Conservation (phyloP, 2,329 filamentous ascomycete genomes). For the Talaromyces sp. region DNA sequence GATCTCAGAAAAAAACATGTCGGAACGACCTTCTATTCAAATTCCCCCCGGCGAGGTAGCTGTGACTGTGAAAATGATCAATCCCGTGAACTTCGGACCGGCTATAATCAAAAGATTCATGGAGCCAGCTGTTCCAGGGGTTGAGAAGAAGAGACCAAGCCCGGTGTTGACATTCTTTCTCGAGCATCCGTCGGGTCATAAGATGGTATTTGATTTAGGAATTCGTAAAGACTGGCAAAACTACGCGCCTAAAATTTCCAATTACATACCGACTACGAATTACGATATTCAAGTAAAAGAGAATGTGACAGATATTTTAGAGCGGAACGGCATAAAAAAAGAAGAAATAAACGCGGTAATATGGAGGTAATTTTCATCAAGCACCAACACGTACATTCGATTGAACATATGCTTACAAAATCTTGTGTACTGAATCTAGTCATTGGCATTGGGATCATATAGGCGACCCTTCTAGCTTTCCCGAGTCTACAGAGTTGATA, state of each 20-base stretch:
- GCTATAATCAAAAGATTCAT: conserved; percentile 40
- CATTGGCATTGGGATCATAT: conserved; percentile 49
- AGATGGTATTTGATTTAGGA: background rate
- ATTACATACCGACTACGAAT: background rate
- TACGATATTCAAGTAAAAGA: background rate
- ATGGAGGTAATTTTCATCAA: background rate
- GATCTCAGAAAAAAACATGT: background rate
- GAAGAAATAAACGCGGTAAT: background rate
- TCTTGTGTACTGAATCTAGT: background rate
- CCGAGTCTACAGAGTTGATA: conserved; percentile 45
- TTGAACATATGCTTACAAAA: background rate
- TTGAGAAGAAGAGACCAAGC: conserved; percentile 25
- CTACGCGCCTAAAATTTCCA: background rate
- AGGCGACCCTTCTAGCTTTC: conserved; percentile 50
- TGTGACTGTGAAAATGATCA: conserved; percentile 27
- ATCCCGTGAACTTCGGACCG: conserved; percentile 41
- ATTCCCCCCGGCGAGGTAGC: background rate
- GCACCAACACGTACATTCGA: background rate
- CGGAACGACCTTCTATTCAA: background rate
- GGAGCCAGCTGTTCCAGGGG: conserved; percentile 35
- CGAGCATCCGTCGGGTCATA: background rate
- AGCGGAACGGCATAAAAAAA: background rate
- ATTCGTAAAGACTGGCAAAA: background rate
- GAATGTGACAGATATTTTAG: background rate
- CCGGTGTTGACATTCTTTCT: background rate